Conservation (phyloP, 2,329 filamentous ascomycete genomes). For the Xylaria sp. region DNA sequence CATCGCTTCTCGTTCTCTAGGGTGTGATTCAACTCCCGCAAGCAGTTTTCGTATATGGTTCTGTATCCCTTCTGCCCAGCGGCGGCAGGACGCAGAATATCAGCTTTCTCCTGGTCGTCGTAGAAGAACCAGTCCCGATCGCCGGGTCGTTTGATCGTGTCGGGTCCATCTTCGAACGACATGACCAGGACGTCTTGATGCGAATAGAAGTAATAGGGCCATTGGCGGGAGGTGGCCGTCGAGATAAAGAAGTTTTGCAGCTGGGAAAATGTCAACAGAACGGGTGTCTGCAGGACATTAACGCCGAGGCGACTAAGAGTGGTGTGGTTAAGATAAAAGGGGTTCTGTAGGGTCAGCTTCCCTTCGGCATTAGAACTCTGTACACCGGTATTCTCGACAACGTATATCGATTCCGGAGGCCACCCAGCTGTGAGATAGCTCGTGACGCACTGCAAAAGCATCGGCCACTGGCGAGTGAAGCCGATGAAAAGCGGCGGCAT, state of each 20-base stretch:
- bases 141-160: constrained; percentile 44
- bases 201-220: constrained; percentile 64
- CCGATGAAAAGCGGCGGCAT: constrained; percentile 60
- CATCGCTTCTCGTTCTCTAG: constrained; percentile 58
- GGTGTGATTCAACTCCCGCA: constrained; percentile 47
- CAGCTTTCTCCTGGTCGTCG: constrained; percentile 47
- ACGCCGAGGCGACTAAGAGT: constrained; percentile 51
- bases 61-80: constrained; percentile 48
- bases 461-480: constrained; percentile 60
- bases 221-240: constrained; percentile 56
- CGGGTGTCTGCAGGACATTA: constrained; percentile 60
- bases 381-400: constrained; percentile 62
- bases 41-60: constrained; percentile 50
- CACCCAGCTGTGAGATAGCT: constrained; percentile 61
- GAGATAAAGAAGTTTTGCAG: constrained; percentile 65
- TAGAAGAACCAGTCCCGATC: constrained; percentile 49
- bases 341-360: constrained; percentile 56
- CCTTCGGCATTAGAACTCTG: constrained; percentile 56
- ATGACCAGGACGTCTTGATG: constrained; percentile 63
- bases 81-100: constrained; percentile 44
- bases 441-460: constrained; percentile 59
- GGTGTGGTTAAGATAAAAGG: constrained; percentile 60
- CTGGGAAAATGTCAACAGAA: constrained; percentile 63
- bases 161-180: constrained; percentile 52
- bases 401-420: constrained; percentile 60